Conservation (phyloP, 2,329 filamentous ascomycete genomes). For the Saccharata proteae region DNA sequence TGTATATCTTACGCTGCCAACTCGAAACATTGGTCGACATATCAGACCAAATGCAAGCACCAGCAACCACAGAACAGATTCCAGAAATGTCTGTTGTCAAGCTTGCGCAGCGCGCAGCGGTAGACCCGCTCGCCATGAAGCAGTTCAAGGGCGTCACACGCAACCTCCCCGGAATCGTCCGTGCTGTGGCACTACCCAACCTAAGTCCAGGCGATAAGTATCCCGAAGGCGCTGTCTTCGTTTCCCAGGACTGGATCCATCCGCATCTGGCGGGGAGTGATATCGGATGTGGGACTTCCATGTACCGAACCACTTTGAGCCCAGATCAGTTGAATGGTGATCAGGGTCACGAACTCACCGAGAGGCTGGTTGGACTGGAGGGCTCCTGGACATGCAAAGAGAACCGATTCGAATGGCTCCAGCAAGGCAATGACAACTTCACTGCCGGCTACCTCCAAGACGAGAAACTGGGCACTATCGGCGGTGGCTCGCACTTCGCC, state of each 20-base stretch:
- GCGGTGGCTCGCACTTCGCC: slow-evolving; percentile 27
- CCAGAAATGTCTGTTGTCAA: too few species aligned
- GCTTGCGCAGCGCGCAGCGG: slow-evolving; percentile 17
- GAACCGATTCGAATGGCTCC: slow-evolving; percentile 20
- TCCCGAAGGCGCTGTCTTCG: slow-evolving; percentile 26
- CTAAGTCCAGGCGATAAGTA: slow-evolving; percentile 26
- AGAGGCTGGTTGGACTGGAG: slow-evolving; percentile 24
- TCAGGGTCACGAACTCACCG: slow-evolving; percentile 22
- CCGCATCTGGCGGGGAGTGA: slow-evolving; percentile 27
- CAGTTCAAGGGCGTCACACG: slow-evolving; percentile 21
- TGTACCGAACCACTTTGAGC: slow-evolving; percentile 22
- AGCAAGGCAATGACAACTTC: slow-evolving; percentile 11
- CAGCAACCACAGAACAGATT: too few species aligned
- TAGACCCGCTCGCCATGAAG: slow-evolving; percentile 18
- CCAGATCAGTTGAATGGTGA: slow-evolving; percentile 21
- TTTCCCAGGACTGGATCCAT: slow-evolving; percentile 23
- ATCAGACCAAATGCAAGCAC: too few species aligned
- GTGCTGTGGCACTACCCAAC: slow-evolving; percentile 24
- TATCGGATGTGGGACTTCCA: slow-evolving; percentile 29
- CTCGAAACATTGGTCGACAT: too few species aligned
- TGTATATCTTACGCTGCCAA: too few species aligned
- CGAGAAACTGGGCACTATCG: slow-evolving; percentile 23
- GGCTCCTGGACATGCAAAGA: slow-evolving; percentile 19
- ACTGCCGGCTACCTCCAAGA: slow-evolving; percentile 22
- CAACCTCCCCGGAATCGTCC: slow-evolving; percentile 22